Base-by-base conservation (phyloP, 106 monocot genomes). In the Dactylorhiza incarnata region DNA sequence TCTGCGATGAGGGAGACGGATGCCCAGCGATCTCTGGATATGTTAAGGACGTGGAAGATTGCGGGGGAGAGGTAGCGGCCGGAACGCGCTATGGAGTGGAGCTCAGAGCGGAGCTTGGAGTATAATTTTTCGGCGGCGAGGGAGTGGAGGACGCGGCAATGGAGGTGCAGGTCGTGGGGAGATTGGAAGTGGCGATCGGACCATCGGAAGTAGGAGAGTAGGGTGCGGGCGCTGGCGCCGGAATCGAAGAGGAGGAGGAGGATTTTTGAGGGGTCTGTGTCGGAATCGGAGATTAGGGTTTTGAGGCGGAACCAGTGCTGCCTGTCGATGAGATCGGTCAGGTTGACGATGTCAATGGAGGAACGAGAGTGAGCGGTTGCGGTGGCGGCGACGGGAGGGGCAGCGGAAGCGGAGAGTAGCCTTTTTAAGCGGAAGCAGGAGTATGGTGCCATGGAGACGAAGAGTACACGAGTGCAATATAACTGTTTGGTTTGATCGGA, bases 1-100 rank as follows among this genome's bases (percentile, higher is more conserved):
- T 96, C 95, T 37, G 79, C 77, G 80, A 96, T 49, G 71, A 96
- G 71, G 13, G 94, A 87, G 17, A 74, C 72, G 68, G 74, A 62
- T 17, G 6, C 44, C 45, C 59, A 74, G 37, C 78, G 81, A 37
- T 72, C 68, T n/a, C 37, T 20, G 24, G 82, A 85, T 75, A 82
- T 0, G 24, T 81, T 63, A 65, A 85, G 80, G 48, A 77, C 5
- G 85, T 88, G 84, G 72, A 84, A 78, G 73, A 87, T 77, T 24
- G 75, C 62, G 23, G 86, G 68, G 75, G 65, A 66, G 22, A 82
- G 70, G 84, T 81, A 75, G 47, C 51, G 71, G 48, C 67, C 55
- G 49, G 79, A 76, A 49, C 49, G 14, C 50, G 77, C 75, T 66
- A 87, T 83, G 62, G 73, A 55, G 85, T 87, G 86, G 62, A 84